A percentile compares a stretch with the other conserved stretches of the same genome.
Evolutionary conservation across 345 rosid genomes (phyloP).

Genomic region (Populus euphratica): DNA sequence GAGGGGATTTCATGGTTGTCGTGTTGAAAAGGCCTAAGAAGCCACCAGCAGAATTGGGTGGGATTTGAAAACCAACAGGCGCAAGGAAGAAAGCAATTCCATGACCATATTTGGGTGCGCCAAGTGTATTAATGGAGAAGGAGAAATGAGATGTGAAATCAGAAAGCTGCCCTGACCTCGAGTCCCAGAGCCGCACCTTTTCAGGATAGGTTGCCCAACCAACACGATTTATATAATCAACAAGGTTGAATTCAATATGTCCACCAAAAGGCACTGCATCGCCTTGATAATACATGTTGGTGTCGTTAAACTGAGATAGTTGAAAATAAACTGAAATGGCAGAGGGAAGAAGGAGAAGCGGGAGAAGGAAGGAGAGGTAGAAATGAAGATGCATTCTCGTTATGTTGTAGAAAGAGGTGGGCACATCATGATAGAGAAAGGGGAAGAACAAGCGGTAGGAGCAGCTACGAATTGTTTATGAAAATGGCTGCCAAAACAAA

Average conservation of each 20-base stretch:
- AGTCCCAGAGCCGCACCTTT: conserved; percentile 30
- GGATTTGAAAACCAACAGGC: conserved; percentile 37
- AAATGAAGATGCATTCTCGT: not conserved
- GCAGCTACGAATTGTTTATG: no score
- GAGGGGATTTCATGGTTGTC: conserved; percentile 14
- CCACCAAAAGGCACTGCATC: conserved; percentile 32
- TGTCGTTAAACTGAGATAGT: conserved; percentile 12
- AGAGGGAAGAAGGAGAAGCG: conserved; percentile 1
- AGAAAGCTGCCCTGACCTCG: conserved; percentile 15
- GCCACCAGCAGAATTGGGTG: conserved; percentile 39
- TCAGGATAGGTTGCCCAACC: conserved; percentile 35
- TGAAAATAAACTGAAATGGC: conserved; percentile 24
- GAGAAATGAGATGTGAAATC: conserved; percentile 40
- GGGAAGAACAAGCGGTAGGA: no score
- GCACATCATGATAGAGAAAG: no score
- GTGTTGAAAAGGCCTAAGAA: conserved; percentile 40
- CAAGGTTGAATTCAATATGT: conserved; percentile 26
- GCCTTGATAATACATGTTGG: conserved; percentile 29
- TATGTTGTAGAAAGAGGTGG: no score
- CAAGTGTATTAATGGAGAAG: conserved; percentile 21
- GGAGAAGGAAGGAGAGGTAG: not conserved
- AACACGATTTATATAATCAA: conserved; percentile 18
- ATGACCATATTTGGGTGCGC: not conserved
- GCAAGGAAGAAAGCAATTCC: conserved; percentile 45
- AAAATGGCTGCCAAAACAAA: no score